A percentile compares a stretch with the other conserved stretches of the same genome.
phyloP scores from a whole-genome alignment of 495 filamentous ascomycete genomes.

The Daldinia decipiens region DNA sequence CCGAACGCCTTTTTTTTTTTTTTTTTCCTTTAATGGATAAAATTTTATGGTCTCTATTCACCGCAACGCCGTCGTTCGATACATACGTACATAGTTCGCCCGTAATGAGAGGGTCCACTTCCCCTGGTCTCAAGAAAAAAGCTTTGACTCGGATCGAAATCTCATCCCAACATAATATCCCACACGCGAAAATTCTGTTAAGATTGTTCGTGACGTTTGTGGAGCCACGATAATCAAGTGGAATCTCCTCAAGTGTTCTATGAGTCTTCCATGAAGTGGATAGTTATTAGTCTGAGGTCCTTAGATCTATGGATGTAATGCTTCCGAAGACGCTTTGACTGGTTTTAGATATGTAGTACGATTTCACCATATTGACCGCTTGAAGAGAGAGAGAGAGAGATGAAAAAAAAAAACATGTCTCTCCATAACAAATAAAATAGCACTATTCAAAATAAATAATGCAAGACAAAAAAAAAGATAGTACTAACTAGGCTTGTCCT shows the following conservation, averaged over 20 bases:
- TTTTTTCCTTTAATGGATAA: slow-evolving; percentile 9
- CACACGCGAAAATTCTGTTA: slow-evolving; percentile 29
- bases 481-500: slow-evolving; percentile 36
- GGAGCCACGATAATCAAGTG: slow-evolving; percentile 41
- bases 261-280: slow-evolving; percentile 41
- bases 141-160: slow-evolving; percentile 39
- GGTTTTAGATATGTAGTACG: slow-evolving; percentile 10
- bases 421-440: not conserved
- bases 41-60: slow-evolving; percentile 13
- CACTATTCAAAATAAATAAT: slow-evolving; percentile 4
- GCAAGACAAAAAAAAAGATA: slow-evolving; percentile 13
- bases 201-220: slow-evolving; percentile 37
- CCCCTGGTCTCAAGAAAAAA: slow-evolving; percentile 33
- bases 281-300: slow-evolving; percentile 4
- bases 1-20: slow-evolving; percentile 23
- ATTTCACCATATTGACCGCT: slow-evolving; percentile 14
- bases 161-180: slow-evolving; percentile 41
- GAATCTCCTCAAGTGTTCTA: slow-evolving; percentile 38
- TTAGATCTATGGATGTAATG: slow-evolving; percentile 8
- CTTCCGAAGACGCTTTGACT: not conserved
- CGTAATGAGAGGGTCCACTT: slow-evolving; percentile 32
- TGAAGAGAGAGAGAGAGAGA: not conserved
- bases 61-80: slow-evolving; percentile 41
- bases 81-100: slow-evolving; percentile 12
- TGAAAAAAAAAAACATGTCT: not conserved